phyloP scores from a whole-genome alignment of 2,329 filamentous ascomycete genomes.

The Diaporthe sp. region DNA sequence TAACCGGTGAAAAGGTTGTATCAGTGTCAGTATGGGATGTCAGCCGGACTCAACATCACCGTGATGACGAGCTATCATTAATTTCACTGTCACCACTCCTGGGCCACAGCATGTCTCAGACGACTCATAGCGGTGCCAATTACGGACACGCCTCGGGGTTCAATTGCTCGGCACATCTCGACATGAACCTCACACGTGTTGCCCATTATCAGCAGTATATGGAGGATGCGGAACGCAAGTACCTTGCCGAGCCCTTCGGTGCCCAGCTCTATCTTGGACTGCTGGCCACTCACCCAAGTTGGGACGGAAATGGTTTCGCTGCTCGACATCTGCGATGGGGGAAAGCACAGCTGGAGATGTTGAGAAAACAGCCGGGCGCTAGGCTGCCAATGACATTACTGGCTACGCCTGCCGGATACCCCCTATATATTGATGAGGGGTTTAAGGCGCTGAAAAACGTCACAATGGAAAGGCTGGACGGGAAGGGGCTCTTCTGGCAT shows the following conservation, averaged over 20 bases:
- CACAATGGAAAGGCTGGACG: constrained; percentile 36
- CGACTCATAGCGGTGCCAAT: neutral
- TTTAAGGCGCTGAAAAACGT: constrained; percentile 32
- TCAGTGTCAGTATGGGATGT: constrained; percentile 35
- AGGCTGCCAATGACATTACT: constrained; percentile 35
- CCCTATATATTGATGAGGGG: constrained; percentile 33
- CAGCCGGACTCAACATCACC: neutral
- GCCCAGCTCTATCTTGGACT: constrained; percentile 27
- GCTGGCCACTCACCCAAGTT: constrained; percentile 38
- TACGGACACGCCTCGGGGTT: neutral
- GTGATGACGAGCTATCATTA: neutral
- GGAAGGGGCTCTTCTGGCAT: constrained; percentile 24
- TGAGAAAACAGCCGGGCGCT: neutral
- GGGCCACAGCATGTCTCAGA: neutral
- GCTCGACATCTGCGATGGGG: constrained; percentile 36
- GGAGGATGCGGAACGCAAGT: neutral
- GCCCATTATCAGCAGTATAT: neutral
- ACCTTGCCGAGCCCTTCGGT: neutral
- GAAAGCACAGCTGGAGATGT: constrained; percentile 18
- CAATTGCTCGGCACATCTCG: constrained; percentile 36
- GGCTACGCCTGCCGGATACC: constrained; percentile 39
- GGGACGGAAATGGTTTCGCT: constrained; percentile 40
- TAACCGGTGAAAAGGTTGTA: constrained; percentile 30
- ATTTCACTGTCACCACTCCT: neutral
- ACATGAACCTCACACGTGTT: constrained; percentile 34